These are phyloP conservation scores for Yamadazyma phyllophila DNA, from an alignment of 805 yeast species.

Conservation along the genomic window DNA sequence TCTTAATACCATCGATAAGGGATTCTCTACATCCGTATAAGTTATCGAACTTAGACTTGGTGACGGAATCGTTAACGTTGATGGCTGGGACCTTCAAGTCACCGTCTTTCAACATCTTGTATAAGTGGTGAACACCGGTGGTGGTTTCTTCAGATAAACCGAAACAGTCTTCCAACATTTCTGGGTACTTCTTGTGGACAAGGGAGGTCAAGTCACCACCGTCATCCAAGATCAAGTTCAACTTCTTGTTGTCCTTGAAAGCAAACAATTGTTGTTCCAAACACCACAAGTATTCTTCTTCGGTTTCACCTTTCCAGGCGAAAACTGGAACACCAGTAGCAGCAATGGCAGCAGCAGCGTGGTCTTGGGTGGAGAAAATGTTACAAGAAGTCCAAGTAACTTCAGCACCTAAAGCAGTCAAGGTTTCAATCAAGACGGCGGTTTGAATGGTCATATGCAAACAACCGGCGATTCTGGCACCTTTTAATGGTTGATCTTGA, in stretches of 20 bases:
- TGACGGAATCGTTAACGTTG: conserved; percentile 97
- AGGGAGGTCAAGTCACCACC: conserved; percentile 98
- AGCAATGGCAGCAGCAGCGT: conserved; percentile 99
- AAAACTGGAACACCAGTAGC: conserved; percentile 99
- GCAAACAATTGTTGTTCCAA: conserved; percentile 98
- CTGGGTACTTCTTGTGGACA: conserved; percentile 98
- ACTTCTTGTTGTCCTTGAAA: conserved; percentile 92
- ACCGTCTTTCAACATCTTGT: conserved; percentile 90
- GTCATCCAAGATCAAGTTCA: conserved; percentile 96
- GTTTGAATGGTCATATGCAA: conserved; percentile 99
- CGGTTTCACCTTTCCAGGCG: conserved; percentile 99
- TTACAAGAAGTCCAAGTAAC: conserved; percentile 99
- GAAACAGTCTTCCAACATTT: conserved; percentile 89
- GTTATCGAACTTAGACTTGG: conserved; percentile 99
- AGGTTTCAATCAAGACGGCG: conserved; percentile 96
- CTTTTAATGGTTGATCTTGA: conserved; percentile 88
- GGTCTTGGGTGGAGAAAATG: conserved; percentile 99
- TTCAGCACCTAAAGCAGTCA: conserved; percentile 97
- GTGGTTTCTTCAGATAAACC: conserved; percentile 99
- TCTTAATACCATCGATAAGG: conserved; percentile 96
- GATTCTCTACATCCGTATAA: conserved; percentile 99
- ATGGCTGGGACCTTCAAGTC: conserved; percentile 96
- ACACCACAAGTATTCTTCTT: conserved; percentile 99
- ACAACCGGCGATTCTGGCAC: conserved; percentile 99
- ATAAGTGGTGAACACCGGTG: conserved; percentile 99